Base-by-base conservation (phyloP, 768 basidiomycete species). In the Phallus indusiatus region DNA sequence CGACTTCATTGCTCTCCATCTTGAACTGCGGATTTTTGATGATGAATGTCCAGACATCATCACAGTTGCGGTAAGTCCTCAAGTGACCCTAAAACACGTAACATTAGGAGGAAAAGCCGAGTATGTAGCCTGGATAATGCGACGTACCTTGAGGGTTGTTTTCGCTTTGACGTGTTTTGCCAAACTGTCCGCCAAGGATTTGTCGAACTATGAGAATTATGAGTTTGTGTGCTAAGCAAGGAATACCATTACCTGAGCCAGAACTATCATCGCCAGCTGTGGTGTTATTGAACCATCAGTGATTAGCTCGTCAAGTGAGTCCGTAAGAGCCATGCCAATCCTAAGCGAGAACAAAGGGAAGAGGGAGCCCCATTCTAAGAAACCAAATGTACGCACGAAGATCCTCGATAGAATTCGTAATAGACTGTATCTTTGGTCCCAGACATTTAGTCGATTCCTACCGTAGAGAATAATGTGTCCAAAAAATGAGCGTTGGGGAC, bases 1-100 rank as follows among this genome's bases (percentile, higher is more conserved):
- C 83, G 69, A 83, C 75, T 67, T 90, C 86, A 70, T 88, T 89
- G 63, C 84, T 82, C 71, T 99, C 96, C 87, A 98, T 93, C 74
- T 97, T 97, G 75, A 99, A 95, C 16, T 76, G 75, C 8, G 94
- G 88, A 65, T 94, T 85, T 71, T 93, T 90, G 54, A 97, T 88
- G 62, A 95, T 90, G 72, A 98, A 99, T 54, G 95, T 98, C 96
- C 96, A 98, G 51, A 98, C 95, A 68, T 94, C 94, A 74, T 95
- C 93, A 71, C 90, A 92, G 2, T 92, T 78, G 9, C 91, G 84
- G 71, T 96, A 99, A 1, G 93, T 97, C 64, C 88, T 83, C 56
- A 98, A 73, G 69, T 94, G 89, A n/a, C 93, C 95, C 91, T 90
- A 28, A 12, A n/a, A 46, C 24, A 50, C 4, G 22, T 22, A 20